A percentile compares a stretch with the other conserved stretches of the same genome.
Evolutionary conservation across 1,284 basidiomycete genomes (phyloP).

Genomic region (Trametes hirsuta): DNA sequence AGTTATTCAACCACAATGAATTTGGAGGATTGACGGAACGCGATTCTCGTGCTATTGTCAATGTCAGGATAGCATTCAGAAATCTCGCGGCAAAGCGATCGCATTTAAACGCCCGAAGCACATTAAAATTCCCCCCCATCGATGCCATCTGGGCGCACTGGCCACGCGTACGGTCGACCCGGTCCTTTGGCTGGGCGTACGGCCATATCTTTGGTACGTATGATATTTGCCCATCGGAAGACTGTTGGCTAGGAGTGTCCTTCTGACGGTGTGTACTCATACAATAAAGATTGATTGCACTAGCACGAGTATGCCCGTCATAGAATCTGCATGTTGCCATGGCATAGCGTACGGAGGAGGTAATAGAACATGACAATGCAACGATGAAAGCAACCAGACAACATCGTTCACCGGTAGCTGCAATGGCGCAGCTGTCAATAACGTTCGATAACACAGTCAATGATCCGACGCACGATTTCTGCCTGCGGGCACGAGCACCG

Average conservation of each 20-base stretch:
- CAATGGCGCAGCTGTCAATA: slow-evolving; percentile 9
- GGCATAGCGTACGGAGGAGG: slow-evolving; percentile 45
- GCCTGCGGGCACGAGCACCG: slow-evolving; percentile 95
- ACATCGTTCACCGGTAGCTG: slow-evolving; percentile 85
- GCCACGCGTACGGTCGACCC: too few relatives aligned
- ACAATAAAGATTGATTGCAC: slow-evolving; percentile 22
- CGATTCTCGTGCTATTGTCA: too few relatives aligned
- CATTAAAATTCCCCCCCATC: too few relatives aligned
- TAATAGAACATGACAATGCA: slow-evolving; percentile 51
- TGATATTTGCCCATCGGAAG: neutral
- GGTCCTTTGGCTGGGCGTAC: too few relatives aligned
- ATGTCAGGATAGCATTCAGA: too few relatives aligned
- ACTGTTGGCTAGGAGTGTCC: neutral
- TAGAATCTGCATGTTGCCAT: slow-evolving; percentile 42
- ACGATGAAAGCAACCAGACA: slow-evolving; percentile 38
- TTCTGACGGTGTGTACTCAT: slow-evolving; percentile 8
- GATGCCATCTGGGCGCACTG: too few relatives aligned
- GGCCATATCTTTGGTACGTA: too few relatives aligned
- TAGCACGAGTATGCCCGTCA: slow-evolving; percentile 23
- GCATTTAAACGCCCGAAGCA: too few relatives aligned
- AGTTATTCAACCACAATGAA: too few relatives aligned
- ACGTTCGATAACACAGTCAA: neutral
- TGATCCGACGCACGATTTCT: slow-evolving; percentile 75
- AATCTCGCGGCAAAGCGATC: too few relatives aligned
- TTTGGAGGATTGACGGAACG: too few relatives aligned